Conservation (phyloP, 345 rosid species). For the Mangifera indica region DNA sequence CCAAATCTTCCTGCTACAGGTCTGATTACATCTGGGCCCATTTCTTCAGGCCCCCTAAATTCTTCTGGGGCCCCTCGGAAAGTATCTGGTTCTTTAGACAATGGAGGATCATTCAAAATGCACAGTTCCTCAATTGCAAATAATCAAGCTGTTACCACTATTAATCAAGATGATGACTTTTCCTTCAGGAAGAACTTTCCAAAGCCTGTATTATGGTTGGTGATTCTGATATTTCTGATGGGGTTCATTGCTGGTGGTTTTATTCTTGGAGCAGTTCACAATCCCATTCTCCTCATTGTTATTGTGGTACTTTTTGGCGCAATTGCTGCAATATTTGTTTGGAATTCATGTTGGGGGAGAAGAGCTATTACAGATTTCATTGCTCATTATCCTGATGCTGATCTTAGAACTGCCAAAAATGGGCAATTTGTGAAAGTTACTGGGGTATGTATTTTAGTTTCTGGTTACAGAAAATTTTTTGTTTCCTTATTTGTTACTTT, state of each 20-base stretch:
- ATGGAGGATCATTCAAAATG: slow-evolving; percentile 62
- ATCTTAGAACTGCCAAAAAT: slow-evolving; percentile 88
- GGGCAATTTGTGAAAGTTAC: slow-evolving; percentile 96
- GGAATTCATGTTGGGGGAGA: slow-evolving; percentile 87
- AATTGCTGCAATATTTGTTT: slow-evolving; percentile 61
- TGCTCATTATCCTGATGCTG: slow-evolving; percentile 77
- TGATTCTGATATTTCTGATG: slow-evolving; percentile 68
- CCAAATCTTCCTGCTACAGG: slow-evolving; percentile 88
- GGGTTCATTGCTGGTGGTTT: slow-evolving; percentile 88
- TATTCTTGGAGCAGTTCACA: slow-evolving; percentile 83
- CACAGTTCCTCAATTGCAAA: slow-evolving; percentile 58
- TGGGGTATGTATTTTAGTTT: slow-evolving; percentile 61
- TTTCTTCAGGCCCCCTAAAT: slow-evolving; percentile 76
- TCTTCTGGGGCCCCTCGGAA: slow-evolving; percentile 87
- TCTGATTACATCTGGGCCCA: slow-evolving; percentile 92
- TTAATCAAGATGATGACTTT: slow-evolving; percentile 66
- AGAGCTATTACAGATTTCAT: slow-evolving; percentile 66
- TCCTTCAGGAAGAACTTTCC: slow-evolving; percentile 71
- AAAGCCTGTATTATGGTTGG: slow-evolving; percentile 62
- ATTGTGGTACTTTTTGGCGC: slow-evolving; percentile 67
- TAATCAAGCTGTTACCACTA: slow-evolving; percentile 73
- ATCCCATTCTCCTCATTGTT: slow-evolving; percentile 70
- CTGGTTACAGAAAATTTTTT: neutral
- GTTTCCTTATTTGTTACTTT: neutral
- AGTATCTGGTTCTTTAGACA: slow-evolving; percentile 86